These are phyloP conservation scores for Aspergillus viridinutans DNA, from an alignment of 2,329 filamentous ascomycete species.

Conservation along the genomic window DNA sequence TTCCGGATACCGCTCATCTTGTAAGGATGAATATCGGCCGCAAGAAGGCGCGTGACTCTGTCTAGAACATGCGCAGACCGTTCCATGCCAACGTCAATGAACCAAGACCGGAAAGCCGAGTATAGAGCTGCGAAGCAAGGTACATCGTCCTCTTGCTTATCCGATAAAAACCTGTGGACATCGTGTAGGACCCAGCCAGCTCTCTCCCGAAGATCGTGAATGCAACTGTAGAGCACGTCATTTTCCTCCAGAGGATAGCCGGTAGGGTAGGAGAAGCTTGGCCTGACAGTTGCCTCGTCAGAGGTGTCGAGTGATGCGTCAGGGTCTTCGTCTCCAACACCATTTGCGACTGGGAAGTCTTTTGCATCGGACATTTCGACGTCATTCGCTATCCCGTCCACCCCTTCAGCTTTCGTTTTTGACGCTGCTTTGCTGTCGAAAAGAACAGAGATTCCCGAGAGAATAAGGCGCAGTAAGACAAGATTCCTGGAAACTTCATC, in stretches of 20 bases:
- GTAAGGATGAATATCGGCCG: conserved; percentile 83
- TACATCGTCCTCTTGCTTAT: conserved; percentile 90
- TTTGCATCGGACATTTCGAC: conserved; percentile 45
- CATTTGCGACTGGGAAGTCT: conserved; percentile 20
- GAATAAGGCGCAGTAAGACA: conserved; percentile 79
- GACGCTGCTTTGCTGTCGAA: conserved; percentile 77
- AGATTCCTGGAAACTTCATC: conserved; percentile 91
- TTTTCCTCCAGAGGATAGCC: conserved; percentile 72
- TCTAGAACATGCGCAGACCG: conserved; percentile 91
- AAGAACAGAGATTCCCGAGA: conserved; percentile 82
- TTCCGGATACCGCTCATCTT: conserved; percentile 92
- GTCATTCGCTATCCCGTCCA: conserved; percentile 42
- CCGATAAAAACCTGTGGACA: conserved; percentile 77
- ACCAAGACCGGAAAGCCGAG: conserved; percentile 90
- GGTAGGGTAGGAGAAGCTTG: conserved; percentile 81
- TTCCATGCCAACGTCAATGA: conserved; percentile 95
- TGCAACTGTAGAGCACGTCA: conserved; percentile 64
- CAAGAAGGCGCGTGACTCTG: conserved; percentile 76
- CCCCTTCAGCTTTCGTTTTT: conserved; percentile 37
- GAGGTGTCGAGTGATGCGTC: conserved; percentile 53
- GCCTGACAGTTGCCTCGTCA: conserved; percentile 63
- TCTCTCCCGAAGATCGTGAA: conserved; percentile 76
- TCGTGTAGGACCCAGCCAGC: conserved; percentile 76
- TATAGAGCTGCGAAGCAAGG: conserved; percentile 91
- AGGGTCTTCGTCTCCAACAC: conserved; percentile 35